phyloP scores from a whole-genome alignment of 108 stramenopile genomes.

The Conticribra weissflogii region DNA sequence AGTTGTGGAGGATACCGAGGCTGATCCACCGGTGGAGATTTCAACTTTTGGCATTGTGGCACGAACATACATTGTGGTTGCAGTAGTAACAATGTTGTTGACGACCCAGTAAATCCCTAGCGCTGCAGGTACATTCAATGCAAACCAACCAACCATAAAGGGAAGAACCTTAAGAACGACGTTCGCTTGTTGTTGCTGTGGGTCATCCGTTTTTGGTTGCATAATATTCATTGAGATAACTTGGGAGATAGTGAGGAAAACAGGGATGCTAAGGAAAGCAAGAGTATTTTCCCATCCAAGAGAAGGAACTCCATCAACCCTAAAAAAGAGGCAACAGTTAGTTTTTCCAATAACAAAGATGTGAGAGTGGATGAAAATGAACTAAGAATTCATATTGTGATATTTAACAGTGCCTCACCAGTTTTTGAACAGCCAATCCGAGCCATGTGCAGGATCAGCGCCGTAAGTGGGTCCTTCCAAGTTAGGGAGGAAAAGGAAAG shows the following conservation, averaged over 20 bases:
- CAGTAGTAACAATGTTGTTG: conserved; percentile 94
- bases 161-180: conserved; percentile 91
- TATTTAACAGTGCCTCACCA: conserved; percentile 40
- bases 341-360: too few relatives aligned
- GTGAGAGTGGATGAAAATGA: too few relatives aligned
- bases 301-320: conserved; percentile 77
- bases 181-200: conserved; percentile 66
- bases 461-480: conserved; percentile 96
- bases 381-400: too few relatives aligned
- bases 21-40: conserved; percentile 35
- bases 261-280: conserved; percentile 83
- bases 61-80: conserved; percentile 76
- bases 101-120: conserved; percentile 96
- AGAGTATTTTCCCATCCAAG: conserved; percentile 95
- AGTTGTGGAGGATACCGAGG: conserved; percentile 25
- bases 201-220: conserved; percentile 72
- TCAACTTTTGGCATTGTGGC: conserved; percentile 54
- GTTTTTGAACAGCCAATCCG: conserved; percentile 85
- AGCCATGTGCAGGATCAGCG: conserved; percentile 89
- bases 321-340: too few relatives aligned
- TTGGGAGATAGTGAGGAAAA: conserved; percentile 91
- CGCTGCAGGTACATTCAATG: conserved; percentile 94
- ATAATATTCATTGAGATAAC: conserved; percentile 88
- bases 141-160: conserved; percentile 95
- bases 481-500: conserved; percentile 95